Percentiles rank a stretch among this genome's conserved stretches.
Conservation (phyloP, 495 filamentous ascomycete genomes). For the Trichoderma reesei region DNA sequence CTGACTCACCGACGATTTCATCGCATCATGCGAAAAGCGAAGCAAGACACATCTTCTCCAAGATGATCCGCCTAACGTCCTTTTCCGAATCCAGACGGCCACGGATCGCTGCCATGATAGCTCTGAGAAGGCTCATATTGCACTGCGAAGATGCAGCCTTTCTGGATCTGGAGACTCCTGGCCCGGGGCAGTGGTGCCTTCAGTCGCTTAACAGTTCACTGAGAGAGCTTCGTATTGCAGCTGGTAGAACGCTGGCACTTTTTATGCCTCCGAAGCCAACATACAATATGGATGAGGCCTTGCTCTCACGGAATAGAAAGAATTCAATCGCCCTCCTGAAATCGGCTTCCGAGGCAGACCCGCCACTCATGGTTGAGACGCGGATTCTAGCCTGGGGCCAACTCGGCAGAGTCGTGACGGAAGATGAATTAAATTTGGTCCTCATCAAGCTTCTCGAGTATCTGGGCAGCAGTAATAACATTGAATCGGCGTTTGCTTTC, state of each 20-base stretch:
- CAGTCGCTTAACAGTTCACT: constrained; percentile 70
- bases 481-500: constrained; percentile 69
- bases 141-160: constrained; percentile 49
- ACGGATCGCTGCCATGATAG: constrained; percentile 63
- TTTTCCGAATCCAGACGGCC: constrained; percentile 51
- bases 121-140: constrained; percentile 53
- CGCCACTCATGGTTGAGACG: constrained; percentile 62
- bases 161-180: constrained; percentile 55
- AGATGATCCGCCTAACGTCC: constrained; percentile 44
- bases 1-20: neutral
- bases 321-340: constrained; percentile 59
- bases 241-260: constrained; percentile 60
- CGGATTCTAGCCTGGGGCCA: constrained; percentile 76
- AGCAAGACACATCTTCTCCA: constrained; percentile 43
- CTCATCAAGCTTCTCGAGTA: constrained; percentile 77
- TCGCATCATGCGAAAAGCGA: constrained; percentile 14
- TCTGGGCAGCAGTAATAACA: constrained; percentile 69
- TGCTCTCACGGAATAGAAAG: constrained; percentile 54
- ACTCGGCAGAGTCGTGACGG: constrained; percentile 47
- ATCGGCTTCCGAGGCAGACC: constrained; percentile 54
- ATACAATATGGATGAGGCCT: constrained; percentile 32
- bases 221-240: constrained; percentile 76
- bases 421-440: constrained; percentile 77
- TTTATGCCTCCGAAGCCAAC: constrained; percentile 47
- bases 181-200: constrained; percentile 69